Evolutionary conservation across 192 early-diverging fungal genomes (phyloP).

Genomic region (Umbelopsis vinacea): DNA sequence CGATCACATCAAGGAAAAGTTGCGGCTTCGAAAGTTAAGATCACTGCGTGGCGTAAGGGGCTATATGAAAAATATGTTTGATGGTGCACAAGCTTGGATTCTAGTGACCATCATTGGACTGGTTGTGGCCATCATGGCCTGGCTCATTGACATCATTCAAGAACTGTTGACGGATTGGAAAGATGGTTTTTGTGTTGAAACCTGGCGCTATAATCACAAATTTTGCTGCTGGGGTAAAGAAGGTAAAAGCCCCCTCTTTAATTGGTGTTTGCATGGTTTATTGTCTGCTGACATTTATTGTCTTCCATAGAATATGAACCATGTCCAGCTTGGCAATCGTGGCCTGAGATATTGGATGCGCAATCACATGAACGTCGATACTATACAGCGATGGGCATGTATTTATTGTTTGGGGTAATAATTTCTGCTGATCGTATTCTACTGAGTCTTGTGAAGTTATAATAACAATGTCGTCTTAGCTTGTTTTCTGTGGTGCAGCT

Average conservation of each 20-base stretch:
- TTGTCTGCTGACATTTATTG: background rate
- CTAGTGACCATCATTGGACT: slow-evolving; percentile 74
- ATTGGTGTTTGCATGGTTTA: background rate
- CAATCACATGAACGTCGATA: slow-evolving; percentile 20
- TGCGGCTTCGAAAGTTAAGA: slow-evolving; percentile 63
- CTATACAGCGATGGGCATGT: slow-evolving; percentile 42
- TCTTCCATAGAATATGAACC: slow-evolving; percentile 25
- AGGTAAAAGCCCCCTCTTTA: slow-evolving; percentile 35
- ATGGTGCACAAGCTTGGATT: slow-evolving; percentile 88
- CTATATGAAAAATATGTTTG: slow-evolving; percentile 63
- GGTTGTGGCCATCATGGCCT: slow-evolving; percentile 64
- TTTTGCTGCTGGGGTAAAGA: slow-evolving; percentile 80
- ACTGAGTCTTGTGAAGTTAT: background rate
- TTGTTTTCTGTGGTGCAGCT: slow-evolving; percentile 36
- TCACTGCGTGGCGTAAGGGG: slow-evolving; percentile 60
- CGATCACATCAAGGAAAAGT: slow-evolving; percentile 83
- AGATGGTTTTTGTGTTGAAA: slow-evolving; percentile 78
- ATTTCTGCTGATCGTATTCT: background rate
- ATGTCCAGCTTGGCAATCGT: slow-evolving; percentile 60
- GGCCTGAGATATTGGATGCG: slow-evolving; percentile 48
- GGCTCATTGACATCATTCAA: slow-evolving; percentile 72
- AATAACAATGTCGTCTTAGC: background rate
- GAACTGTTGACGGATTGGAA: slow-evolving; percentile 88
- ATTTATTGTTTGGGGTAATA: slow-evolving; percentile 47
- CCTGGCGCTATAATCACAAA: slow-evolving; percentile 74